Evolutionary conservation across 2,329 filamentous ascomycete genomes (phyloP).

Genomic region (Colletotrichum australisinense): DNA sequence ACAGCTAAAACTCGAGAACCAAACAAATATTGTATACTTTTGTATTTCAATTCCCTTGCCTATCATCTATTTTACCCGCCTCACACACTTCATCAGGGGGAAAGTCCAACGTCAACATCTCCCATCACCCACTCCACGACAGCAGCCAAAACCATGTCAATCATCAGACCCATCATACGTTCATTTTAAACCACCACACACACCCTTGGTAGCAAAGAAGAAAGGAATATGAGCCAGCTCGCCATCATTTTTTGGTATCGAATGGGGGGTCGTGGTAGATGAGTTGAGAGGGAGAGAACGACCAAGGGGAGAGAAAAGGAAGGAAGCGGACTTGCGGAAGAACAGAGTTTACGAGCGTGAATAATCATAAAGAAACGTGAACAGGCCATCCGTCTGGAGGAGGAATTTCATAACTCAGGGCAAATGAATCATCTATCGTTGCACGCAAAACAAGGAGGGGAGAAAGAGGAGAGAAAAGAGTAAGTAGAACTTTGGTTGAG

Average conservation of each 20-base stretch:
- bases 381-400: background rate
- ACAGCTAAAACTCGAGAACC: background rate
- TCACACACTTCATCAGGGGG: too few species aligned
- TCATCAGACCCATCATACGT: background rate
- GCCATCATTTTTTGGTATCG: constrained; percentile 26
- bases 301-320: background rate
- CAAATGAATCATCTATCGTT: constrained; percentile 20
- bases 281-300: background rate
- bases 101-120: too few species aligned
- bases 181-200: background rate
- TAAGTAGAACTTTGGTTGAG: constrained; percentile 30
- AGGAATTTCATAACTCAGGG: background rate
- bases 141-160: background rate
- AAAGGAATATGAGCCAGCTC: background rate
- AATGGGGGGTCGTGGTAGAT: background rate
- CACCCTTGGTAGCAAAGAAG: background rate
- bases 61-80: background rate
- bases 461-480: background rate
- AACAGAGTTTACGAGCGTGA: background rate
- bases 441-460: background rate
- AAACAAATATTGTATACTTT: background rate
- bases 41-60: constrained; percentile 9
- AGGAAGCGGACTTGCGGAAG: background rate
- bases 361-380: background rate
- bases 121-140: background rate